Conservation (phyloP, 202 grass and related monocot species). For the Schoenoplectus tabernaemontani region DNA sequence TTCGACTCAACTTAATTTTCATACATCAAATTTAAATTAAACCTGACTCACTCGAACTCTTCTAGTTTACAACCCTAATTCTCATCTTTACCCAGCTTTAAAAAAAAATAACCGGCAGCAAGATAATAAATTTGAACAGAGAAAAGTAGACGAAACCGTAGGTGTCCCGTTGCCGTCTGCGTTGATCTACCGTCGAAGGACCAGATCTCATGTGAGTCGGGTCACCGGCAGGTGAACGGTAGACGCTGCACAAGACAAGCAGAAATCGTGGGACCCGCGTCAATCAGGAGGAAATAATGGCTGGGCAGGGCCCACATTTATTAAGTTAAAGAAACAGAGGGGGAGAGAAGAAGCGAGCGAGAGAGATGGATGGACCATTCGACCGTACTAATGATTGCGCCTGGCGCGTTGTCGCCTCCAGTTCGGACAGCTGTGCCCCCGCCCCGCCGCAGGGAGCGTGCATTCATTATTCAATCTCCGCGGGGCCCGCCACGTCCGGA, state of each 20-base stretch:
- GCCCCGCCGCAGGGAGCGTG: constrained; percentile 15
- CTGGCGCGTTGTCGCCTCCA: constrained; percentile 20
- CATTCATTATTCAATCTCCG: constrained; percentile 11
- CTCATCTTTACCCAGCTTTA: too few relatives aligned
- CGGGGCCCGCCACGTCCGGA: neutral
- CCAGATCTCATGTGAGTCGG: neutral
- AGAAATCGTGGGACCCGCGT: neutral
- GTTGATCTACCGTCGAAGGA: neutral
- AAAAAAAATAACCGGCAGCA: neutral
- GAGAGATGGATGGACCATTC: neutral
- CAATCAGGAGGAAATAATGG: constrained; percentile 11
- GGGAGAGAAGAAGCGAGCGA: neutral
- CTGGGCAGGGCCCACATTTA: neutral
- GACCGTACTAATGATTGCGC: constrained; percentile 29
- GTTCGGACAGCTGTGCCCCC: constrained; percentile 5
- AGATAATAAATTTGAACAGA: neutral
- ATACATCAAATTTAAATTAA: too few relatives aligned
- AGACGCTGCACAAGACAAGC: neutral
- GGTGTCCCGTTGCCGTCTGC: neutral
- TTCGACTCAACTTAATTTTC: too few relatives aligned
- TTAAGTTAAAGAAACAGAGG: neutral
- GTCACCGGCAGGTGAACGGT: neutral
- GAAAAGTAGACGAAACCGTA: neutral
- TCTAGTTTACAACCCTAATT: too few relatives aligned
- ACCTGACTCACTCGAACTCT: too few relatives aligned